Percentiles rank a stretch among this genome's conserved stretches.
These are phyloP conservation scores for Heliamphora exappendiculata DNA, from an alignment of 148 eudicot species.

Conservation along the genomic window DNA sequence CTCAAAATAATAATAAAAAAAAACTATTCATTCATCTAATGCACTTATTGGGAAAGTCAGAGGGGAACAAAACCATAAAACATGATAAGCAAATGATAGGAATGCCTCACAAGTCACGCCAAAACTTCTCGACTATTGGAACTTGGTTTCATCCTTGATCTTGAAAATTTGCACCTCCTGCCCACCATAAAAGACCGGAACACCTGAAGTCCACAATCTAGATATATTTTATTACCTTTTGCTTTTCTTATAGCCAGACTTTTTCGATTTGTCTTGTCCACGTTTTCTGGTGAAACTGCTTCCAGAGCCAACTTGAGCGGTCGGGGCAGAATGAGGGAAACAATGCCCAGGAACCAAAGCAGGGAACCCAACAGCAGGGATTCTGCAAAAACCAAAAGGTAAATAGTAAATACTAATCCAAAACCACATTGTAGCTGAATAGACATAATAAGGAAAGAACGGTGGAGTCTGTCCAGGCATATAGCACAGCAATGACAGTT, in stretches of 20 bases:
- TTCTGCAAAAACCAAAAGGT: constrained; percentile 42
- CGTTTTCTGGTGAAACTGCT: constrained; percentile 42
- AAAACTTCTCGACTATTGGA: constrained; percentile 7
- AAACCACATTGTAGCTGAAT: background rate
- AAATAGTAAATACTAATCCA: background rate
- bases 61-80: background rate
- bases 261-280: constrained; percentile 38
- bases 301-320: constrained; percentile 39
- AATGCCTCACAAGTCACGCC: constrained; percentile 7
- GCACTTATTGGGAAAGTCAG: background rate
- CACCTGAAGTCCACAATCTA: constrained; percentile 14
- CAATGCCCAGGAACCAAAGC: constrained; percentile 94
- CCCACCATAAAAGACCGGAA: constrained; percentile 35
- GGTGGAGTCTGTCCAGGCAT: background rate
- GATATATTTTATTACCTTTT: no score
- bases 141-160: constrained; percentile 60
- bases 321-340: constrained; percentile 51
- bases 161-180: constrained; percentile 76
- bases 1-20: background rate
- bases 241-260: constrained; percentile 45
- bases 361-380: constrained; percentile 99
- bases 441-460: background rate
- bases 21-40: background rate
- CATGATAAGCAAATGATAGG: background rate
- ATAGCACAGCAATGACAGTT: background rate